Percentiles rank a stretch among this genome's conserved stretches.
phyloP scores from a whole-genome alignment of 805 yeast genomes.

The Jamesozyma rosinii region DNA sequence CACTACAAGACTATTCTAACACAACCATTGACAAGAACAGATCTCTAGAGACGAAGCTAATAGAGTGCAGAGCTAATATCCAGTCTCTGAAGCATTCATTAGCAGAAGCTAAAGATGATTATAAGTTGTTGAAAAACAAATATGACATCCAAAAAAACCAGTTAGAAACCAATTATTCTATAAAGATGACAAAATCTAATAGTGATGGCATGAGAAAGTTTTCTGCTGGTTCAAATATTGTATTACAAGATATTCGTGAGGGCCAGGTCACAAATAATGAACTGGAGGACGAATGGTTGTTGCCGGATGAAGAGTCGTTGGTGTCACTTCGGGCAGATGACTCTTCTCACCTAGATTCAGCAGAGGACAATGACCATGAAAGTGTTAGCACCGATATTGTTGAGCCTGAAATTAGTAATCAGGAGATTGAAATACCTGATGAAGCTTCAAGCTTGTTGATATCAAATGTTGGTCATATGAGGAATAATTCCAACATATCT shows the following conservation, averaged over 20 bases:
- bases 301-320: constrained; percentile 7
- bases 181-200: neutral
- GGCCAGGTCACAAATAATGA: neutral
- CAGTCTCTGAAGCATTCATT: constrained; percentile 15
- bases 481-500: neutral
- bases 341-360: neutral
- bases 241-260: neutral
- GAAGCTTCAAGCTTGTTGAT: constrained; percentile 19
- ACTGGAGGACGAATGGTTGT: constrained; percentile 18
- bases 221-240: neutral
- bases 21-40: neutral
- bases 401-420: neutral
- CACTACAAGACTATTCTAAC: constrained; percentile 6
- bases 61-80: constrained; percentile 21
- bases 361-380: neutral
- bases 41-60: constrained; percentile 13
- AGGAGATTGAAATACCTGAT: constrained; percentile 13
- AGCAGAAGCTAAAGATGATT: constrained; percentile 23
- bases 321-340: neutral
- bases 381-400: constrained; percentile 4
- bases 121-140: constrained; percentile 19
- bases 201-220: neutral
- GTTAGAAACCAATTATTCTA: constrained; percentile 10
- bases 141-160: constrained; percentile 21
- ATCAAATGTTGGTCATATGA: constrained; percentile 3